Conservation (phyloP, 2,329 filamentous ascomycete genomes). For the Phoma herbarum region DNA sequence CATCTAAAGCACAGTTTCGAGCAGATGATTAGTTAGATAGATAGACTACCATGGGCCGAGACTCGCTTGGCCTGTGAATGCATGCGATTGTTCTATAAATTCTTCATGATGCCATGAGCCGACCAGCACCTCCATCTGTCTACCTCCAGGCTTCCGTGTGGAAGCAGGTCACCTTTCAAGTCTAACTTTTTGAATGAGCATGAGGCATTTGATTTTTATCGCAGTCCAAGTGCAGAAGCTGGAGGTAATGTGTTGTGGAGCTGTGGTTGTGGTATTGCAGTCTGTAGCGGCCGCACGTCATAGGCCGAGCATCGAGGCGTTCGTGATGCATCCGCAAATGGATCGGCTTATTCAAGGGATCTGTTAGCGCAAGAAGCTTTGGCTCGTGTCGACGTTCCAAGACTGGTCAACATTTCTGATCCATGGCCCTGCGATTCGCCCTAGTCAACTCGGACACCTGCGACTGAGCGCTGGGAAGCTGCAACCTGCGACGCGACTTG, state of each 20-base stretch:
- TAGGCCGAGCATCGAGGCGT: slow-evolving; percentile 11
- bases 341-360: slow-evolving; percentile 19
- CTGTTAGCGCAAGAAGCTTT: slow-evolving; percentile 24
- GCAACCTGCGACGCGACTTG: slow-evolving; percentile 20
- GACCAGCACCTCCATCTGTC: neutral
- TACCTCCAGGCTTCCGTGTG: neutral
- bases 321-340: slow-evolving; percentile 21
- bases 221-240: neutral
- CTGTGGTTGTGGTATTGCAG: neutral
- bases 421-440: slow-evolving; percentile 19
- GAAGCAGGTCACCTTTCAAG: neutral
- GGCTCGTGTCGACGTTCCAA: slow-evolving; percentile 20
- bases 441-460: slow-evolving; percentile 18
- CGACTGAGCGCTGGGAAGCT: slow-evolving; percentile 20
- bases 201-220: neutral
- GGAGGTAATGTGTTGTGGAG: neutral
- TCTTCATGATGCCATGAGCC: neutral
- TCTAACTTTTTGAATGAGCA: neutral
- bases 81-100: slow-evolving; percentile 30
- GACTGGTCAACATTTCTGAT: slow-evolving; percentile 17
- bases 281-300: slow-evolving; percentile 9
- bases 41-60: slow-evolving; percentile 45
- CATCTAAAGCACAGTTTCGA: slow-evolving; percentile 48
- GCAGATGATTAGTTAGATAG: slow-evolving; percentile 47
- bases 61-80: slow-evolving; percentile 38